Evolutionary conservation across 2,329 filamentous ascomycete species (phyloP), one percentile per base, ranked within the genome.

Genomic region (Epicoccum nigrum): DNA sequence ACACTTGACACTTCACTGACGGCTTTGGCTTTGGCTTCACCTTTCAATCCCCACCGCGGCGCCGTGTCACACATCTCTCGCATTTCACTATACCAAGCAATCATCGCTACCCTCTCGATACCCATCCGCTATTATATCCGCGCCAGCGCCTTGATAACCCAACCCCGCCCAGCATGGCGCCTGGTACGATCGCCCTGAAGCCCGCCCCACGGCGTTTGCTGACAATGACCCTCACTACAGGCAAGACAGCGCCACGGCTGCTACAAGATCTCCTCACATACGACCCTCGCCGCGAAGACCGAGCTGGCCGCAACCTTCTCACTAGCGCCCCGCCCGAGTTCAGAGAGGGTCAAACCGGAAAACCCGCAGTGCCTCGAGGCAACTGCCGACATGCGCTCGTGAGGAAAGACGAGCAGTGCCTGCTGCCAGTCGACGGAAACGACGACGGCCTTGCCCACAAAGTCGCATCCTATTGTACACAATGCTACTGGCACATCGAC

Each of bases 401-500:
- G 35, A 75, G 75, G 37, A 88, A 89, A 65, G 55, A 72, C 16
- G 74, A 77, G 37, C 84, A 87, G 68, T 83, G 81, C 45, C 68
- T 74, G 25, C 65, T 80, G 20, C 77, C 80, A 5, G 66, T 68
- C 9, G 67, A 75, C 9, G 77, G 80, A 48, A 65, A 72, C 23
- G 63, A 70, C 68, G 74, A 28, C 68, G 72, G 51, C 57, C 58
- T 25, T 53, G 65, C 77, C 38, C 85, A 82, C 65, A 83, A 79
- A 58, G 76, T 87, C 21, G 81, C 85, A 13, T 79, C 84, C 3
- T 79, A 84, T 58, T 90, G 87, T 70, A 72, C 77, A 48, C 77
- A 76, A 52, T 90, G 87, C 66, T 81, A 83, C 43, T 78, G 79
- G 63, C 86, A 89, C 70, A 74, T 88, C 34, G 79, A 85, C 58